phyloP scores from a whole-genome alignment of 2,329 filamentous ascomycete genomes.

The Alternaria sp. region DNA sequence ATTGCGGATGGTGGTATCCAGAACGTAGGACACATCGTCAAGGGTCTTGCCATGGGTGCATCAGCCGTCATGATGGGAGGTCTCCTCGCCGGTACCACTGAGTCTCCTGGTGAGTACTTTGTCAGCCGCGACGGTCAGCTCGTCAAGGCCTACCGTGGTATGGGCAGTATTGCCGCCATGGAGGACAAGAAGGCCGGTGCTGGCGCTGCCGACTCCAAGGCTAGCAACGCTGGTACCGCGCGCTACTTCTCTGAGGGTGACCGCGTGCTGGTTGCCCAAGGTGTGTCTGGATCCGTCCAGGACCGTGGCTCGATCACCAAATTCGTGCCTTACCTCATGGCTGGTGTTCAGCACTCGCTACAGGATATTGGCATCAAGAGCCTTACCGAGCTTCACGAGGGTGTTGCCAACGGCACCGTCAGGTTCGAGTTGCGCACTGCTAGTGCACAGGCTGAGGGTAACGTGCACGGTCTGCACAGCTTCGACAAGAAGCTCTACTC shows the following conservation, averaged over 20 bases:
- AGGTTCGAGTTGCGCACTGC: slow-evolving; percentile 94
- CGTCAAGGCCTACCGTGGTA: slow-evolving; percentile 98
- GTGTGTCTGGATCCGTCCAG: slow-evolving; percentile 85
- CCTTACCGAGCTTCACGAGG: slow-evolving; percentile 75
- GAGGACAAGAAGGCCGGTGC: slow-evolving; percentile 95
- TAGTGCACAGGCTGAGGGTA: slow-evolving; percentile 94
- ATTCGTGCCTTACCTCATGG: slow-evolving; percentile 94
- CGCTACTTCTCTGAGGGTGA: slow-evolving; percentile 99
- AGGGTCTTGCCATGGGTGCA: slow-evolving; percentile 92
- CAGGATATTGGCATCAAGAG: slow-evolving; percentile 93
- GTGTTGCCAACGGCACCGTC: slow-evolving; percentile 75
- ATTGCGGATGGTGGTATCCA: slow-evolving; percentile 98
- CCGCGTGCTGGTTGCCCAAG: slow-evolving; percentile 92
- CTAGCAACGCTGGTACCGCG: slow-evolving; percentile 90
- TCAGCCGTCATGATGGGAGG: slow-evolving; percentile 99
- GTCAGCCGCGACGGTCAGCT: slow-evolving; percentile 96
- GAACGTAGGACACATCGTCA: slow-evolving; percentile 98
- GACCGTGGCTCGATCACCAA: slow-evolving; percentile 87
- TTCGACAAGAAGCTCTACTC: slow-evolving; percentile 99
- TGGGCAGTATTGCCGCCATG: slow-evolving; percentile 99
- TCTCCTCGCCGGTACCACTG: slow-evolving; percentile 93
- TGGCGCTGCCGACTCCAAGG: slow-evolving; percentile 71
- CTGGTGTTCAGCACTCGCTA: slow-evolving; percentile 95
- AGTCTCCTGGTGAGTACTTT: slow-evolving; percentile 96
- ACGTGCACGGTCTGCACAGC: slow-evolving; percentile 94